Evolutionary conservation across 208 protist species (phyloP), one percentile per base, ranked within the genome.

Genomic region (Leptomonas pyrrhocoris): DNA sequence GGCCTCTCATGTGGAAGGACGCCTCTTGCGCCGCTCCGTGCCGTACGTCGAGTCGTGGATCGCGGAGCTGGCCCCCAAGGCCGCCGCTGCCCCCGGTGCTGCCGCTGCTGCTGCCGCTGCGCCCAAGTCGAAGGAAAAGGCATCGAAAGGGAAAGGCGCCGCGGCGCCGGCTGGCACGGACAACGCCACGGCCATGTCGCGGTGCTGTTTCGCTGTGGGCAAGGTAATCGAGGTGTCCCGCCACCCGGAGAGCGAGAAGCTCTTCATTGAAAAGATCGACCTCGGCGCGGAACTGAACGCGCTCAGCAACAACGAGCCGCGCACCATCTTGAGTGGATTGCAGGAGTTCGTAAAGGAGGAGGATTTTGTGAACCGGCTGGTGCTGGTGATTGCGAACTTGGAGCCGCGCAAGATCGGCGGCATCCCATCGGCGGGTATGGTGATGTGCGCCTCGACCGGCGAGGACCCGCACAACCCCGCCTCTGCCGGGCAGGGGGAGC

Each of bases 251-350:
- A 94, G 93, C 64, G 80, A 86, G 48, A 89, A 92, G 70, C 83
- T 98, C 15, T 98, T 89, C 79, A 83, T 98, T 63, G 95, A 98
- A 83, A 85, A 98, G 77, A 97, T 98, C 48, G 96, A 98, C 72
- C 66, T 98, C 42, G 95, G 95, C 31, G 84, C 92, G 46, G 94
- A 85, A 53, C 74, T 87, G 36, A 91, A 91, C 68, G 70, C 78
- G 18, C 58, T 84, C 30, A 86, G 74, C 65, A 68, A 72, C 61
- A 73, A 79, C 46, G 83, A 86, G 43, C 92, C 92, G 9, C 90
- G 95, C 72, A 96, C 91, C 8, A 96, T 98, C 42, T 84, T 97
- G 51, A 96, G 86, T 65, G 96, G 96, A 28, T 68, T 98, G 68
- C 90, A 95, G 62, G 88, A 94, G 74, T 84, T 93, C 68, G 80